Evolutionary conservation across 2,329 filamentous ascomycete genomes (phyloP), one percentile per base, ranked within the genome.

Genomic region (Chaetomium olivaceum): DNA sequence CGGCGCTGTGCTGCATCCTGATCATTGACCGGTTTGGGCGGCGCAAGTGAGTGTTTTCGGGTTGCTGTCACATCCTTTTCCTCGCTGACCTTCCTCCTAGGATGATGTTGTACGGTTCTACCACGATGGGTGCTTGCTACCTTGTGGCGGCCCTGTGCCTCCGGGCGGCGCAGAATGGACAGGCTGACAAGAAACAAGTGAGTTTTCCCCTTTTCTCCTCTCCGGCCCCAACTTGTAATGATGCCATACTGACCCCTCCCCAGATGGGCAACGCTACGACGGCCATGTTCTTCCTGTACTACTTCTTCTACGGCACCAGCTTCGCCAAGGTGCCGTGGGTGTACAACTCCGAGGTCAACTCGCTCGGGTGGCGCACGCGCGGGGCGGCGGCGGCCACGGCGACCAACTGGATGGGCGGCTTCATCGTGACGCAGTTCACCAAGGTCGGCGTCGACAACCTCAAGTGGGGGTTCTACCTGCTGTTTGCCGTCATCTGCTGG

Each of bases 391-490:
- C 60, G 27, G 60, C 60, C 2, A 62, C 60, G 60, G 60, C 60
- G 39, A 62, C 60, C 43, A 62, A 62, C 52, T 62, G 60, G 60
- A 62, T 62, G 60, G 60, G 60, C 39, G 60, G 60, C n/a, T 62
- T 62, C 52, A 62, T 62, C 60, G 60, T 62, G 33, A 62, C 60
- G 52, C 60, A 62, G 60, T 62, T 62, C 60, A 62, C 60, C 39
- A 62, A 62, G 52, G 60, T 57, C 8, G 60, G 60, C 52, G 60
- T 62, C 27, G 60, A 62, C 60, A 62, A 62, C 52, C 60, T 62
- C 52, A 33, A 39, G 52, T 62, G 60, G 60, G 52, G 60, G 3
- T 62, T 62, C 52, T 62, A 62, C 52, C 60, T 62, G 52, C 50
- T 62, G 25, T 62, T 62, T 4, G 60, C 60, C 39, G 39, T 62